Base-by-base conservation (phyloP, 106 monocot genomes). In the Dendrobium nobile region DNA sequence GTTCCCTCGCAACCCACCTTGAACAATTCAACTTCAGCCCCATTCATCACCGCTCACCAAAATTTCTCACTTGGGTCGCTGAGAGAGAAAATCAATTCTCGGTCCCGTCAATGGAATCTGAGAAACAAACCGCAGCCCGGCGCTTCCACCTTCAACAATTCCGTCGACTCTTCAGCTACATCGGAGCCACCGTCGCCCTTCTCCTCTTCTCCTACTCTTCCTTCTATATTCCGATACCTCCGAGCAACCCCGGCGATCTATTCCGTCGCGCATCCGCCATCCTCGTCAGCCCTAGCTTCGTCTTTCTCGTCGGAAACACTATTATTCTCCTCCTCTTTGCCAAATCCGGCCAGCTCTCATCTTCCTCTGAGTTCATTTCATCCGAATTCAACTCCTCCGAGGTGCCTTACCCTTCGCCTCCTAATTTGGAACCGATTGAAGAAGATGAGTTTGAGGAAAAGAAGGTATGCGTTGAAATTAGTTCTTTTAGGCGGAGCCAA, bases 251-350 rank as follows among this genome's bases (percentile, higher is more conserved):
- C 83, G 70, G 70, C 47, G 77, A 78, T 16, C 7, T 83, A 33
- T 54, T 83, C 51, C 67, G 70, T 13, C 61, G 54, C 5, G 67
- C 68, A 5, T 70, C 70, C 19, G 27, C 78, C 54, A 47, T 77
- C 11, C 51, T 78, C 10, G 24, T 72, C 51, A 83, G 68, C 45
- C 83, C 83, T 18, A 40, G 70, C n/a, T 77, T 67, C 51, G 78
- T 67, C 28, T 83, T 83, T 68, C 70, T 83, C 31, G 13, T 83
- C 70, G 83, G 78, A 18, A 83, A 83, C 70, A 72, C 41, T 37
- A 83, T 83, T 47, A 65, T 83, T 40, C 24, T 78, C 19, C 44
- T 78, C 51, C 78, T 83, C 67, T 83, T 83, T 48, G 80, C 73
- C 80, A 54, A 83, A n/a, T 54, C 67, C 67, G 59, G 73, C 43